Conservation (phyloP, 106 monocot genomes). For the Amphibolis antarctica region DNA sequence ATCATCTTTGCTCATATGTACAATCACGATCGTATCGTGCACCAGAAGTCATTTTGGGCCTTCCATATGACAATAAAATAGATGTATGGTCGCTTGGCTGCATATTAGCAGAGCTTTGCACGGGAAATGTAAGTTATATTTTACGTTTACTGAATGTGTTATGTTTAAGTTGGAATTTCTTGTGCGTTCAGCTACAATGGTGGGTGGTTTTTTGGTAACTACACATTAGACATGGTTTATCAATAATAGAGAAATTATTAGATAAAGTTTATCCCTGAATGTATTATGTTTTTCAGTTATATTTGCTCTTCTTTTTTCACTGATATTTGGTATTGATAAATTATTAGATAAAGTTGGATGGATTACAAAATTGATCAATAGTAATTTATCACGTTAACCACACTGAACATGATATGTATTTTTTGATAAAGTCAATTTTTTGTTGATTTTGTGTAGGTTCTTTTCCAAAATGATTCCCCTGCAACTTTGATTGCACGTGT, state of each 20-base stretch:
- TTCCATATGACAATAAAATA: slow-evolving; percentile 93
- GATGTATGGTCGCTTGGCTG: slow-evolving; percentile 99
- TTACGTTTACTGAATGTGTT: neutral
- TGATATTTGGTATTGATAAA: no score
- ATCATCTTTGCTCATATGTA: slow-evolving; percentile 97
- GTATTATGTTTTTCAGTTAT: no score
- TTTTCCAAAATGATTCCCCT: slow-evolving; percentile 99
- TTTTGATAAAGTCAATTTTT: neutral
- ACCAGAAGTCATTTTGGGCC: slow-evolving; percentile 91
- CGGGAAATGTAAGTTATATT: slow-evolving; percentile 72
- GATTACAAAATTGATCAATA: no score
- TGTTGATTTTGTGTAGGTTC: slow-evolving; percentile 36
- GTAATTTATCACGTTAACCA: no score
- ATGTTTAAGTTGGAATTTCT: neutral
- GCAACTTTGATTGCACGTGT: slow-evolving; percentile 93
- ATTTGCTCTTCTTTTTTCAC: no score
- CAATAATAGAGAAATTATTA: no score
- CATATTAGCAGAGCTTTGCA: slow-evolving; percentile 96
- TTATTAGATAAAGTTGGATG: no score
- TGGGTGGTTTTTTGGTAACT: no score
- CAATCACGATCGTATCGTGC: slow-evolving; percentile 98
- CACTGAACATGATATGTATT: no score
- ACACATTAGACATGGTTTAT: no score
- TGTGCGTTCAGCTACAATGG: no score
- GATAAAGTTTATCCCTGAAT: no score